Evolutionary conservation across 768 basidiomycete species (phyloP).

Genomic region (Amanita rimosa): DNA sequence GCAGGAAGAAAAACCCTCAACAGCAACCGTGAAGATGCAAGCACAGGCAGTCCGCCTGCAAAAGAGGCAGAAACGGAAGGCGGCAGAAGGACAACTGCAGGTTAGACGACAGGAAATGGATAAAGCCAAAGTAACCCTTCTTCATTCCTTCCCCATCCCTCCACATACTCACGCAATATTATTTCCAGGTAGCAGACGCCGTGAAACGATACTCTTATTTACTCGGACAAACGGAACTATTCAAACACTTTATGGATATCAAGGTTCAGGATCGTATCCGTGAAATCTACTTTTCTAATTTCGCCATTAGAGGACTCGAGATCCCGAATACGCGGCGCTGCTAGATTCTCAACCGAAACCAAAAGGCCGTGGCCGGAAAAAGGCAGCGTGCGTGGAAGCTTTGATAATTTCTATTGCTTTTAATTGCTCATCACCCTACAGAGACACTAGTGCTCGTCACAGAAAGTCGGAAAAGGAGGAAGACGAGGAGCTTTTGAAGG

Average conservation of each 20-base stretch:
- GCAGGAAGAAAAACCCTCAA: conserved; percentile 13
- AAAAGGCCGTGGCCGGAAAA: conserved; percentile 80
- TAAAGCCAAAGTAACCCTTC: conserved; percentile 58
- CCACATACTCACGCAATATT: conserved; percentile 10
- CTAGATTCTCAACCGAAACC: conserved; percentile 80
- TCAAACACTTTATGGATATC: conserved; percentile 97
- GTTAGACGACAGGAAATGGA: conserved; percentile 76
- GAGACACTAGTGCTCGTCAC: conserved; percentile 71
- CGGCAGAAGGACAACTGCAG: conserved; percentile 57
- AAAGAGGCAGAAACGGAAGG: conserved; percentile 45
- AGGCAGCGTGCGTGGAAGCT: conserved; percentile 33
- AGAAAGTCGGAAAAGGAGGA: conserved; percentile 98
- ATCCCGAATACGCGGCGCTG: conserved; percentile 87
- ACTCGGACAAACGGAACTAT: conserved; percentile 95
- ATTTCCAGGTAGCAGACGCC: conserved; percentile 72
- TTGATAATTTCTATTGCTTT: background rate
- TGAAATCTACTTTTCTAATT: conserved; percentile 1
- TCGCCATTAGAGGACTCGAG: conserved; percentile 57
- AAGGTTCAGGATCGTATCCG: conserved; percentile 44
- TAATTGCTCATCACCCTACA: conserved; percentile 14
- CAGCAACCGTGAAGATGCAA: conserved; percentile 21
- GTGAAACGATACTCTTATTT: conserved; percentile 96
- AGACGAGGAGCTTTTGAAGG: conserved; percentile 89
- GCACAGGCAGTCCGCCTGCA: conserved; percentile 20
- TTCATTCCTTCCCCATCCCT: background rate